Evolutionary conservation across 176 grass and related monocot genomes (phyloP).

Genomic region (Juncus inflexus): DNA sequence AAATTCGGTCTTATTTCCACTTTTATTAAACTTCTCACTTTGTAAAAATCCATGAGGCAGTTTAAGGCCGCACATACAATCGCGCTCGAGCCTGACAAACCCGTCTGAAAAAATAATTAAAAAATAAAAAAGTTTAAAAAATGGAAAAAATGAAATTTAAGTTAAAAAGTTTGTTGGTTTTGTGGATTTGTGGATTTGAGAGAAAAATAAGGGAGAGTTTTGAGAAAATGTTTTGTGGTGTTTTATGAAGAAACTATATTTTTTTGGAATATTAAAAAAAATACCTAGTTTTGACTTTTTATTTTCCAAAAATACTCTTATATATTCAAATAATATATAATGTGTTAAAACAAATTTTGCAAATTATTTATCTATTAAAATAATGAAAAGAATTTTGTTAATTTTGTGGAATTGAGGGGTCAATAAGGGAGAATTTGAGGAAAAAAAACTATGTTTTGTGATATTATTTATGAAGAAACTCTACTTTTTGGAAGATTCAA

Average conservation of each 20-base stretch:
- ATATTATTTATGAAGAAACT: too few species aligned
- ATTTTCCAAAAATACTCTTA: too few species aligned
- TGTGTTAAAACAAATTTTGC: too few species aligned
- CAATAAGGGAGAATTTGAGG: too few species aligned
- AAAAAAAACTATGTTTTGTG: too few species aligned
- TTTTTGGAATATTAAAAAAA: too few species aligned
- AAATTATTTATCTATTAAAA: too few species aligned
- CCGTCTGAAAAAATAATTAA: constrained; percentile 38
- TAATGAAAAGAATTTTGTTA: too few species aligned
- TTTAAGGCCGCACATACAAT: constrained; percentile 80
- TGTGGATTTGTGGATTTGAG: background rate
- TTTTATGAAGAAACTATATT: background rate
- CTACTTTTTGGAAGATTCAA: too few species aligned
- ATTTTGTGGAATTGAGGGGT: too few species aligned
- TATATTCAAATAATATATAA: too few species aligned
- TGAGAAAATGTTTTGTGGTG: background rate
- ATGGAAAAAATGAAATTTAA: constrained; percentile 1
- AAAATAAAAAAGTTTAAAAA: constrained; percentile 7
- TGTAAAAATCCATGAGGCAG: constrained; percentile 81
- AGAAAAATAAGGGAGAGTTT: background rate
- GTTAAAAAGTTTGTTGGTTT: background rate
- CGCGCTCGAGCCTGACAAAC: constrained; percentile 82
- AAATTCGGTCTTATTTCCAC: constrained; percentile 68
- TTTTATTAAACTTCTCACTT: constrained; percentile 55
- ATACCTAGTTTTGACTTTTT: too few species aligned